These are phyloP conservation scores for Pythium guiyangense DNA, from an alignment of 352 stramenopile genomes.

Conservation along the genomic window DNA sequence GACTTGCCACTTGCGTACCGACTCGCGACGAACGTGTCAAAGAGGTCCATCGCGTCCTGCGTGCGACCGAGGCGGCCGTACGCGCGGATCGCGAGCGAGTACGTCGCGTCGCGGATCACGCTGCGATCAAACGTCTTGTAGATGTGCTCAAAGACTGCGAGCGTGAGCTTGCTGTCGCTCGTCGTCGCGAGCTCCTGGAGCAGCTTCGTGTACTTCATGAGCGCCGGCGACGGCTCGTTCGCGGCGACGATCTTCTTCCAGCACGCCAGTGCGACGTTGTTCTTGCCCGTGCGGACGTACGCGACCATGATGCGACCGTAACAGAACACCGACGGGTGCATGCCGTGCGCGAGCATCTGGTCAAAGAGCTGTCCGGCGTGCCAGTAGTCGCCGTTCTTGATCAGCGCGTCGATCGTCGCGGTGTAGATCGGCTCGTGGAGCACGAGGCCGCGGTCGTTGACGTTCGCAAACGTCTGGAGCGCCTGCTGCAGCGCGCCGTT, in stretches of 20 bases:
- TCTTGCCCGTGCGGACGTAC: constrained; percentile 69
- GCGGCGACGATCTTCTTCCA: constrained; percentile 62
- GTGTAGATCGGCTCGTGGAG: constrained; percentile 76
- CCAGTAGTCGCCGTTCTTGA: constrained; percentile 56
- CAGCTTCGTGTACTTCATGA: constrained; percentile 65
- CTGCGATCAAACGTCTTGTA: constrained; percentile 31
- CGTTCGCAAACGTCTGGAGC: constrained; percentile 66
- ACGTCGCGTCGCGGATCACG: constrained; percentile 51
- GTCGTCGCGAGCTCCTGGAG: constrained; percentile 48
- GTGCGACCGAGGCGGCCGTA: constrained; percentile 65
- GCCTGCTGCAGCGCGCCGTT: constrained; percentile 59
- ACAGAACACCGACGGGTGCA: constrained; percentile 67
- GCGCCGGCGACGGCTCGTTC: constrained; percentile 31
- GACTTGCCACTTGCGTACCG: constrained; percentile 19
- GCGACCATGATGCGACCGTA: constrained; percentile 72
- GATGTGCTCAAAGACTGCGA: constrained; percentile 64
- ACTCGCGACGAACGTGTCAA: constrained; percentile 60
- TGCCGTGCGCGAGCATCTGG: constrained; percentile 62
- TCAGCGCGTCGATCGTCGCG: constrained; percentile 63
- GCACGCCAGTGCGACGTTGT: constrained; percentile 51
- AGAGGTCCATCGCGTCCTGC: constrained; percentile 57
- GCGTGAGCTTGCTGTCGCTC: constrained; percentile 57
- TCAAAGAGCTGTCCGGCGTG: constrained; percentile 65
- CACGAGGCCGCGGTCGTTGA: constrained; percentile 39
- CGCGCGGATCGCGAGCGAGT: constrained; percentile 61